These are phyloP conservation scores for Diospyros kaki DNA, from an alignment of 148 eudicot species.

Conservation along the genomic window DNA sequence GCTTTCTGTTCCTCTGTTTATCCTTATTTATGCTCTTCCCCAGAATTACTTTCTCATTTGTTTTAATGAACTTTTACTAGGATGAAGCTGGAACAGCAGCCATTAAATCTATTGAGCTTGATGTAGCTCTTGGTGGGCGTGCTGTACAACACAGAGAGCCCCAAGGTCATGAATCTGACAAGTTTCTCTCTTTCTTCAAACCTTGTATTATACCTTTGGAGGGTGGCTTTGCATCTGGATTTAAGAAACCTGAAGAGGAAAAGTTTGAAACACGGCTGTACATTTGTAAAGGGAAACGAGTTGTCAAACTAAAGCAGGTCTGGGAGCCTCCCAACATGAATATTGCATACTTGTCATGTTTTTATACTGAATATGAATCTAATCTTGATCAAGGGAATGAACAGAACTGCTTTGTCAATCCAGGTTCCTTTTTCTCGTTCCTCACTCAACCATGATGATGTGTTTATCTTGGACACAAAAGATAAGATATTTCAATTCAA, in stretches of 20 bases:
- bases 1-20: conserved; percentile 6
- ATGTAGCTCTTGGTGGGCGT: conserved; percentile 87
- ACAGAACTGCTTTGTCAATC: conserved; percentile 18
- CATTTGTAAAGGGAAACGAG: conserved; percentile 85
- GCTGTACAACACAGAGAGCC: conserved; percentile 94
- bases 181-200: conserved; percentile 88
- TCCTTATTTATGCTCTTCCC: background rate
- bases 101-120: conserved; percentile 92
- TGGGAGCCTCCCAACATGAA: conserved; percentile 1
- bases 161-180: conserved; percentile 95
- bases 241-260: conserved; percentile 81
- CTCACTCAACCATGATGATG: conserved; percentile 94
- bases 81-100: conserved; percentile 99
- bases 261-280: conserved; percentile 91
- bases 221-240: conserved; percentile 97
- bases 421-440: conserved; percentile 99
- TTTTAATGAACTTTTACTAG: conserved; percentile 31
- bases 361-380: background rate
- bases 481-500: conserved; percentile 96
- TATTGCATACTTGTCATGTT: background rate
- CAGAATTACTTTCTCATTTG: conserved; percentile 5
- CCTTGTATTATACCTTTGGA: conserved; percentile 94
- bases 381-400: background rate
- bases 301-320: conserved; percentile 93
- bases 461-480: conserved; percentile 86